phyloP scores from a whole-genome alignment of 345 rosid genomes.

The Nephelium lappaceum region DNA sequence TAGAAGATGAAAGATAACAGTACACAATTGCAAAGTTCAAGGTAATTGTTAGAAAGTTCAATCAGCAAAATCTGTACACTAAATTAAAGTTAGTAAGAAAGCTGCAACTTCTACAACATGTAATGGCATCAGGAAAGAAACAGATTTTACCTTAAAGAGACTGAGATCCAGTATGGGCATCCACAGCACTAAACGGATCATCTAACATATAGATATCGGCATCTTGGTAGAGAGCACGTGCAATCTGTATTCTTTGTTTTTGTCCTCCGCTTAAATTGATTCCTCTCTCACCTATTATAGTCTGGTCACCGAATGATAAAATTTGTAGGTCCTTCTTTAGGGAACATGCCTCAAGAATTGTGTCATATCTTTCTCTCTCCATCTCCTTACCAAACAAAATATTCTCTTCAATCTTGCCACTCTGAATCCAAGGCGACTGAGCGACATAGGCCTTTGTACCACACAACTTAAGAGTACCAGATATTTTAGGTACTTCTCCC shows the following conservation, averaged over 20 bases:
- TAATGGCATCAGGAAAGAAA: background rate
- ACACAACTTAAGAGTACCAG: slow-evolving; percentile 56
- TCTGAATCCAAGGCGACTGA: slow-evolving; percentile 87
- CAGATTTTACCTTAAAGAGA: slow-evolving; percentile 27
- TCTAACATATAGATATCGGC: slow-evolving; percentile 47
- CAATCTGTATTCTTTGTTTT: slow-evolving; percentile 49
- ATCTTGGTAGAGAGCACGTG: slow-evolving; percentile 46
- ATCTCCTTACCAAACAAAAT: slow-evolving; percentile 73
- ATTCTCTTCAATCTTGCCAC: slow-evolving; percentile 73
- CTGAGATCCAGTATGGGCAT: slow-evolving; percentile 48
- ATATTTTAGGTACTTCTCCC: slow-evolving; percentile 63
- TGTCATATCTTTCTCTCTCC: slow-evolving; percentile 44
- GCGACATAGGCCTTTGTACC: slow-evolving; percentile 75
- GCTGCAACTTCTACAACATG: background rate
- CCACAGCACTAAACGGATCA: slow-evolving; percentile 52
- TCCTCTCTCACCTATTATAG: slow-evolving; percentile 47
- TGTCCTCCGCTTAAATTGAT: slow-evolving; percentile 33
- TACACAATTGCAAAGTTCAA: no score
- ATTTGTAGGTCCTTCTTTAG: slow-evolving; percentile 40
- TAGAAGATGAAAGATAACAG: no score
- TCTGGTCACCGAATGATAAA: slow-evolving; percentile 43
- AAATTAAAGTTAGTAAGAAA: no score
- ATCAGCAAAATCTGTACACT: no score
- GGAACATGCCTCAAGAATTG: slow-evolving; percentile 36
- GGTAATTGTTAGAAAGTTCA: no score